phyloP scores from a whole-genome alignment of 2,329 filamentous ascomycete genomes.

The Aphanocladium album region DNA sequence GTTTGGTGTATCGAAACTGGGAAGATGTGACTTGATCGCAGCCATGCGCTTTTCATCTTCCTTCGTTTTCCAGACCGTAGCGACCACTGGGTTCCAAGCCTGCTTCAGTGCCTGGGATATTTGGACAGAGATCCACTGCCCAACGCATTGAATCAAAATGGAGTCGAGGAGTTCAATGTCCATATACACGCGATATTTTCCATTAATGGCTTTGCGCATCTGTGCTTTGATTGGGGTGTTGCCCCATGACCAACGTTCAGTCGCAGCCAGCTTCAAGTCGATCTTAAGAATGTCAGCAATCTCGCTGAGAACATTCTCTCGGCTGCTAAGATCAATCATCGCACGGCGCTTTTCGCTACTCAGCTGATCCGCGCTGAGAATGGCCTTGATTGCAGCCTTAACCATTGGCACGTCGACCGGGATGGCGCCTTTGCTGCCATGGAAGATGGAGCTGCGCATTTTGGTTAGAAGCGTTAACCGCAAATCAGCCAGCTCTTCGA shows the following conservation, averaged over 20 bases:
- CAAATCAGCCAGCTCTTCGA: constrained; percentile 3
- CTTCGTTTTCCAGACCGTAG: neutral
- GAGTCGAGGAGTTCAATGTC: constrained; percentile 44
- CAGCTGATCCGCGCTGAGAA: constrained; percentile 10
- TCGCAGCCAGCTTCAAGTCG: constrained; percentile 28
- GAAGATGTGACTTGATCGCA: neutral
- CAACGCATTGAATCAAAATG: constrained; percentile 37
- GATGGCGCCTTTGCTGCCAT: neutral
- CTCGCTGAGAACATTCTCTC: constrained; percentile 29
- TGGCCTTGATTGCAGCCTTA: constrained; percentile 6
- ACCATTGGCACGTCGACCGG: neutral
- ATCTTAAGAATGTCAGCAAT: constrained; percentile 42
- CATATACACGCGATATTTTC: constrained; percentile 53
- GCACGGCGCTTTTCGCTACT: constrained; percentile 13
- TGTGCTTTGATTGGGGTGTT: constrained; percentile 29
- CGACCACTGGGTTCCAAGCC: neutral
- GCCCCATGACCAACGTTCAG: constrained; percentile 36
- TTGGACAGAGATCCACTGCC: constrained; percentile 19
- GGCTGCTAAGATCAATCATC: constrained; percentile 9
- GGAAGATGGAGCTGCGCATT: neutral
- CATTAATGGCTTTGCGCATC: constrained; percentile 36
- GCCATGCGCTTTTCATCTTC: neutral
- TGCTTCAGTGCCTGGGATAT: neutral
- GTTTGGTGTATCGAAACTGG: neutral
- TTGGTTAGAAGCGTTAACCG: neutral